These are phyloP conservation scores for Actinidia chinensis DNA, from an alignment of 179 eudicot genomes.

Conservation along the genomic window DNA sequence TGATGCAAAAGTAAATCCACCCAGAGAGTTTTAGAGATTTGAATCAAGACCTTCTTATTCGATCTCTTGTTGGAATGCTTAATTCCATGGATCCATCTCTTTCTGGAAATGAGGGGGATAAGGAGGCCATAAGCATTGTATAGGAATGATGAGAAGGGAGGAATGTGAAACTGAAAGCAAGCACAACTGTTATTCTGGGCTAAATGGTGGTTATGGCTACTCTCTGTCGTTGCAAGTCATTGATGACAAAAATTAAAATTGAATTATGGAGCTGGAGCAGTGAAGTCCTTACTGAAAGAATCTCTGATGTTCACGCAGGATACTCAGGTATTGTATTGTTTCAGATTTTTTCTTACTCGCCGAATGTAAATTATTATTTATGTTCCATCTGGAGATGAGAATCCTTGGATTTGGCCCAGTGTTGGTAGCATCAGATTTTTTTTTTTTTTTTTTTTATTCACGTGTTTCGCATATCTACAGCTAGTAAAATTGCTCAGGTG, in stretches of 20 bases:
- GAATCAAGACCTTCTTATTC: constrained; percentile 58
- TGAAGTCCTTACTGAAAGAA: constrained; percentile 84
- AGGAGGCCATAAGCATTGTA: constrained; percentile 56
- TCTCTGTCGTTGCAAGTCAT: constrained; percentile 75
- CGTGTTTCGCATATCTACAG: background rate
- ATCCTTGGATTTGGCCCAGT: background rate
- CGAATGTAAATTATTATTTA: background rate
- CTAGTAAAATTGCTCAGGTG: background rate
- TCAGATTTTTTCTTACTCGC: background rate
- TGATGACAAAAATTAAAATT: constrained; percentile 62
- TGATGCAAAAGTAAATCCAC: constrained; percentile 74
- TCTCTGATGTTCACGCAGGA: constrained; percentile 45
- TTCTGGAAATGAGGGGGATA: constrained; percentile 43
- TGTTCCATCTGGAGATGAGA: background rate
- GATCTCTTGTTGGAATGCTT: constrained; percentile 85
- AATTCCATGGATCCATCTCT: constrained; percentile 37
- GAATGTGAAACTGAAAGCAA: constrained; percentile 32
- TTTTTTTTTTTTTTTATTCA: background rate
- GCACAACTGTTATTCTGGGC: constrained; percentile 59
- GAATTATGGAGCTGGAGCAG: constrained; percentile 88
- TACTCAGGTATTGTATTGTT: constrained; percentile 50
- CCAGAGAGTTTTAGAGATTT: constrained; percentile 68
- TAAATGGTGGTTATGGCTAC: constrained; percentile 77
- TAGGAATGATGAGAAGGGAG: constrained; percentile 49
- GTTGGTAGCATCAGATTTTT: background rate